phyloP scores from a whole-genome alignment of 2,329 filamentous ascomycete species.

The Phyllosticta paracitricarpa region DNA sequence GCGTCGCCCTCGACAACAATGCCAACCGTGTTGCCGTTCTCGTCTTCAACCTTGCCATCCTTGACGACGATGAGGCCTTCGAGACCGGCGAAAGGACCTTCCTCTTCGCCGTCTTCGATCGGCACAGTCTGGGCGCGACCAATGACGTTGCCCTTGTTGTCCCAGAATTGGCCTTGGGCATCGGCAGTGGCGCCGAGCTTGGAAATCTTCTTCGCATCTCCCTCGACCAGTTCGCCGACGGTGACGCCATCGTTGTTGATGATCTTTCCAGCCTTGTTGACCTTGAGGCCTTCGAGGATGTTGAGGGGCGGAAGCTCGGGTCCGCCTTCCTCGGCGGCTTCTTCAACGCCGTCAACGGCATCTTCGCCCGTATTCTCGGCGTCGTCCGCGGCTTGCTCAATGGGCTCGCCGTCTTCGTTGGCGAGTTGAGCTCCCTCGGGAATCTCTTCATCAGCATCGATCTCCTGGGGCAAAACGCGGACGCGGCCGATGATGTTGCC shows the following conservation, averaged over 20 bases:
- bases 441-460: constrained; percentile 15
- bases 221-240: constrained; percentile 40
- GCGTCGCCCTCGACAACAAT: constrained; percentile 40
- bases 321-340: constrained; percentile 21
- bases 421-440: constrained; percentile 11
- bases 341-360: constrained; percentile 24
- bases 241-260: constrained; percentile 37
- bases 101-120: constrained; percentile 38
- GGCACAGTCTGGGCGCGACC: constrained; percentile 39
- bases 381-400: constrained; percentile 22
- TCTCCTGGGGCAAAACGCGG: constrained; percentile 39
- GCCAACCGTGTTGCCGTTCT: constrained; percentile 41
- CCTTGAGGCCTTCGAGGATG: constrained; percentile 38
- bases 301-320: constrained; percentile 37
- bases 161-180: constrained; percentile 42
- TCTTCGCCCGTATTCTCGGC: constrained; percentile 22
- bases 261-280: constrained; percentile 43
- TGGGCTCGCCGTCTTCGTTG: constrained; percentile 25
- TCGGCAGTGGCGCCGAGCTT: constrained; percentile 37
- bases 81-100: constrained; percentile 40
- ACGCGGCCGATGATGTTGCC: constrained; percentile 55
- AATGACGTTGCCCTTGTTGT: constrained; percentile 44
- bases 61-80: constrained; percentile 41
- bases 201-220: constrained; percentile 44
- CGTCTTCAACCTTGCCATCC: constrained; percentile 40